phyloP scores from a whole-genome alignment of 352 stramenopile genomes.

The Phytopythium vexans region DNA sequence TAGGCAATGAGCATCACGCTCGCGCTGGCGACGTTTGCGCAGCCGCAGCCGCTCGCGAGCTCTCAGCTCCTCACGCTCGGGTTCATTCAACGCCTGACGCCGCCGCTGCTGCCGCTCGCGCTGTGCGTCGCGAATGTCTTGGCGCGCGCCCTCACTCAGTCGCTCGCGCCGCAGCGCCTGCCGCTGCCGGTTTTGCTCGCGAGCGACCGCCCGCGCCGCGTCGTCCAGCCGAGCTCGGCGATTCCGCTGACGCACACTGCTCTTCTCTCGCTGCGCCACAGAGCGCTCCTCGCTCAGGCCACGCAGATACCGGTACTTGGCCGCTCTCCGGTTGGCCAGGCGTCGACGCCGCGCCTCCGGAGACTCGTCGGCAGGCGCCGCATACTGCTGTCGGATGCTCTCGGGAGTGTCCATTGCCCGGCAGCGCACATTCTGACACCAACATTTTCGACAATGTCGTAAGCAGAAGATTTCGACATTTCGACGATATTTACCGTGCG shows the following conservation, averaged over 20 bases:
- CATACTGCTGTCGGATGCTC: constrained; percentile 48
- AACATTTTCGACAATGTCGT: background rate
- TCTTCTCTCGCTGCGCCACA: constrained; percentile 39
- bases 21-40: constrained; percentile 20
- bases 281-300: constrained; percentile 6
- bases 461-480: background rate
- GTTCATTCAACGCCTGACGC: constrained; percentile 38
- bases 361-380: constrained; percentile 33
- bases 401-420: constrained; percentile 45
- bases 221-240: constrained; percentile 46
- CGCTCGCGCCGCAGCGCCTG: constrained; percentile 48
- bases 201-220: constrained; percentile 23
- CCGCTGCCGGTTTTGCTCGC: constrained; percentile 58
- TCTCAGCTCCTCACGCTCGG: constrained; percentile 34
- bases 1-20: constrained; percentile 8
- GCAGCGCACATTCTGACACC: background rate
- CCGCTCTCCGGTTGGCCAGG: constrained; percentile 52
- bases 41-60: constrained; percentile 46
- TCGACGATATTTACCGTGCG: background rate
- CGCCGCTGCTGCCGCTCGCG: constrained; percentile 35
- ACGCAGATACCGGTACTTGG: constrained; percentile 65
- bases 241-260: constrained; percentile 36
- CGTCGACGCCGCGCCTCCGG: constrained; percentile 44
- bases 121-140: constrained; percentile 40
- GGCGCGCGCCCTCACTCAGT: constrained; percentile 35